A percentile compares a stretch with the other conserved stretches of the same genome.
Conservation (phyloP, 164 flowering plant species). For the Saururus chinensis region DNA sequence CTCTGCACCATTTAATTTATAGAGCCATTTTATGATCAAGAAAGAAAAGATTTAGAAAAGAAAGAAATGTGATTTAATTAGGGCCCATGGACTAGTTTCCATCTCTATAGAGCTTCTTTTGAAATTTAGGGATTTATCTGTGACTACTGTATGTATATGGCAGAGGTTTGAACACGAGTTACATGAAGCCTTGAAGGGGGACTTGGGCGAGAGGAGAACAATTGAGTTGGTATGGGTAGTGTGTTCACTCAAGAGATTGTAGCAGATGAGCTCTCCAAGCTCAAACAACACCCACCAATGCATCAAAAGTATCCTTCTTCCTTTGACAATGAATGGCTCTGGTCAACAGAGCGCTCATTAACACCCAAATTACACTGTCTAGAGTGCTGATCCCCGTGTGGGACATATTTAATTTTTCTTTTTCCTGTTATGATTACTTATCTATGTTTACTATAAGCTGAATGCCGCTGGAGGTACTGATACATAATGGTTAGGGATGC, state of each 20-base stretch:
- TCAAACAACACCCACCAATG: constrained; percentile 91
- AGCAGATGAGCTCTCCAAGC: constrained; percentile 94
- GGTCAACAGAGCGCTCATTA: too few species aligned
- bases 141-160: background rate
- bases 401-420: too few species aligned
- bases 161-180: background rate
- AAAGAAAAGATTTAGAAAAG: background rate
- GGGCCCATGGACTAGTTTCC: background rate
- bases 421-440: too few species aligned
- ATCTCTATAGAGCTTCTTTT: too few species aligned
- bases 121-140: too few species aligned
- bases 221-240: constrained; percentile 59
- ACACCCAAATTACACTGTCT: too few species aligned
- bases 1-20: too few species aligned
- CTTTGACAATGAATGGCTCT: background rate
- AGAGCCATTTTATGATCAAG: background rate
- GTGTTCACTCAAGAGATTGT: constrained; percentile 78
- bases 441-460: too few species aligned
- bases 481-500: too few species aligned
- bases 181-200: background rate
- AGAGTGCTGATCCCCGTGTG: too few species aligned
- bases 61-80: background rate
- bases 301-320: constrained; percentile 83
- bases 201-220: background rate
- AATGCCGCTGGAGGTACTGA: too few species aligned